phyloP scores from a whole-genome alignment of 305 asterid genomes.

The Rubia peregrina region DNA sequence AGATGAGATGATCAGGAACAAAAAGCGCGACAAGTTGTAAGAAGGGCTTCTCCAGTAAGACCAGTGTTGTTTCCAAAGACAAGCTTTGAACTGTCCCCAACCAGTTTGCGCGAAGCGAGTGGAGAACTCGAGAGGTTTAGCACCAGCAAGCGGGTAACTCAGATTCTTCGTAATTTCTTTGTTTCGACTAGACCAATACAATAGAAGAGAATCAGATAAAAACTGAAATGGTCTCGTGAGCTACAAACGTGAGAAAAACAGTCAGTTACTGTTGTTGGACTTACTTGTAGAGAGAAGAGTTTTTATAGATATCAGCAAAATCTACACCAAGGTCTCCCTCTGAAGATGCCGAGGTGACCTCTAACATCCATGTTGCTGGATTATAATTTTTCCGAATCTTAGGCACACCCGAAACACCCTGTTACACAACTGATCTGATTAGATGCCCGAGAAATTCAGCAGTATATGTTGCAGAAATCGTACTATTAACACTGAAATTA shows the following conservation, averaged over 20 bases:
- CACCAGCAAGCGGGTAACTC: conserved; percentile 40
- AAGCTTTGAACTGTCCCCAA: conserved; percentile 56
- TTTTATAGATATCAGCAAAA: conserved; percentile 55
- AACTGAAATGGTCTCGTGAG: neutral
- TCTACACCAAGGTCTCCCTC: conserved; percentile 60
- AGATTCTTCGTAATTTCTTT: conserved; percentile 29
- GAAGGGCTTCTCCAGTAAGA: conserved; percentile 80
- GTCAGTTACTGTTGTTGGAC: conserved; percentile 15
- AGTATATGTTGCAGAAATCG: neutral
- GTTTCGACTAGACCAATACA: conserved; percentile 26
- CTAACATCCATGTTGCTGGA: conserved; percentile 95
- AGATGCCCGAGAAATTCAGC: neutral
- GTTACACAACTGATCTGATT: conserved; percentile 2
- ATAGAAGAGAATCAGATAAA: neutral
- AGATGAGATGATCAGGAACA: conserved; percentile 32
- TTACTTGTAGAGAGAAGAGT: conserved; percentile 50
- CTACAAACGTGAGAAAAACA: neutral
- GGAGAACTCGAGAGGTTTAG: conserved; percentile 41
- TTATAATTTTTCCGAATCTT: conserved; percentile 51
- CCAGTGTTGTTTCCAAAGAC: conserved; percentile 62
- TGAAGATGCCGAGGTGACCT: conserved; percentile 62
- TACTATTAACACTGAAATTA: conserved; percentile 13
- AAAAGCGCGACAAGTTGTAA: conserved; percentile 41
- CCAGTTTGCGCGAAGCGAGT: conserved; percentile 40
- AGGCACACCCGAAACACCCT: conserved; percentile 66